Base-by-base conservation (phyloP, 1,139 yeast genomes). In the Candida sanyaensis region DNA sequence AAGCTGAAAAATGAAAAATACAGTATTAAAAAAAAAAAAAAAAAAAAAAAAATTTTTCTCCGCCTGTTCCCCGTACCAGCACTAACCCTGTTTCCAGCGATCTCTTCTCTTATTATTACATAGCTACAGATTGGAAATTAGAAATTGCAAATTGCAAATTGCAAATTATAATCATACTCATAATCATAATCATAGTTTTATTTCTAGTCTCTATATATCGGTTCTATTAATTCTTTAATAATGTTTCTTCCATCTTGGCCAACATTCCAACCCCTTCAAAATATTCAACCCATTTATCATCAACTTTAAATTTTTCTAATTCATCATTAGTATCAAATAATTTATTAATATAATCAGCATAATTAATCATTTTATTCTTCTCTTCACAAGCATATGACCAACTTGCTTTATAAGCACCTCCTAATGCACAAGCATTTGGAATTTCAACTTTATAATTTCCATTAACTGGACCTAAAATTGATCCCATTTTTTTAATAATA, bases 381-480 rank as follows among this genome's bases (percentile, higher is more conserved):
- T 52, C 36, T 58, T 74, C 78, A 58, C 78, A 64, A 51, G 62
- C 52, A 61, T 71, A 63, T 46, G 86, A 78, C 88, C 96, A 90
- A 45, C 86, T 75, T 1, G 97, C 96, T 62, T 88, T 87, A 66
- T 80, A 88, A 38, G 96, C 96, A 5, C 97, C 96, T n/a, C 97
- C 97, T 43, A 88, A 69, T 1, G 97, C 97, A 75, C 97, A 91
- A 1, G 97, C 96, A 66, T 91, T 91, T 6, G 93, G 84, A 43
- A 89, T 80, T 59, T 88, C 93, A 28, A 86, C 86, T 53, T 83
- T 80, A 64, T 68, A 89, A 49, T 86, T 83, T 2, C 93, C 95
- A 17, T 78, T 71, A 11, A 58, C 53, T 2, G 84, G 77, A 4
- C 92, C 91, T 37, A 91, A 66, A 6, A 91, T 84, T 11, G 85